These are phyloP conservation scores for Teunomyces cretensis DNA, from an alignment of 805 yeast genomes.

Conservation along the genomic window DNA sequence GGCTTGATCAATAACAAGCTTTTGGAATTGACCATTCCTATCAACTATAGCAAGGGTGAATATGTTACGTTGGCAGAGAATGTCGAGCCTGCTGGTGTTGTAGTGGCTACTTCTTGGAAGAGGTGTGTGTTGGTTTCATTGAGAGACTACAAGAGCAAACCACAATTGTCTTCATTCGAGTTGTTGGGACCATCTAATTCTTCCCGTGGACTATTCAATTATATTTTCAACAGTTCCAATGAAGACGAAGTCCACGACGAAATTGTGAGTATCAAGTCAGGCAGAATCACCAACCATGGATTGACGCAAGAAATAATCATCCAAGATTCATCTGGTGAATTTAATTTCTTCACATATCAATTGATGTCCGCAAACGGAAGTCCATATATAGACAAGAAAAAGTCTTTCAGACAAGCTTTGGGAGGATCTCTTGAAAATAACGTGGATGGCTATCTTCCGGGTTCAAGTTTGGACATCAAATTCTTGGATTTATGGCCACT, in stretches of 20 bases:
- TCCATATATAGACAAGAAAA: constrained; percentile 25
- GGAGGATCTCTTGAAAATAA: constrained; percentile 27
- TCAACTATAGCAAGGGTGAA: constrained; percentile 46
- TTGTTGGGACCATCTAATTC: constrained; percentile 16
- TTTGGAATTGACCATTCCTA: constrained; percentile 42
- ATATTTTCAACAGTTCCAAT: constrained; percentile 10
- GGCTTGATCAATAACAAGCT: constrained; percentile 50
- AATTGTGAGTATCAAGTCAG: constrained; percentile 59
- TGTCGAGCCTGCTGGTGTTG: constrained; percentile 73
- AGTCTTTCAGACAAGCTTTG: constrained; percentile 32
- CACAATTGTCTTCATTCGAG: constrained; percentile 40
- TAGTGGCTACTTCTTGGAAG: constrained; percentile 68
- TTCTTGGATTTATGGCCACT: constrained; percentile 64
- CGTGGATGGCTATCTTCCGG: constrained; percentile 44
- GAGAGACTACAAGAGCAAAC: constrained; percentile 68
- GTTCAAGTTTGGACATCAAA: constrained; percentile 47
- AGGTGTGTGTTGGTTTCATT: constrained; percentile 61
- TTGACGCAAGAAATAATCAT: constrained; percentile 38
- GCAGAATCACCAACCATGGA: constrained; percentile 52
- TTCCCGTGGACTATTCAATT: not conserved
- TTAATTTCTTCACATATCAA: constrained; percentile 30
- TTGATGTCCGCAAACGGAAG: constrained; percentile 27
- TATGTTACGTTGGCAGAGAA: constrained; percentile 53
- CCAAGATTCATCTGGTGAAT: constrained; percentile 46
- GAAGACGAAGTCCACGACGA: constrained; percentile 32